Conservation (phyloP, 192 early-diverging fungal genomes). For the Mortierella claussenii region DNA sequence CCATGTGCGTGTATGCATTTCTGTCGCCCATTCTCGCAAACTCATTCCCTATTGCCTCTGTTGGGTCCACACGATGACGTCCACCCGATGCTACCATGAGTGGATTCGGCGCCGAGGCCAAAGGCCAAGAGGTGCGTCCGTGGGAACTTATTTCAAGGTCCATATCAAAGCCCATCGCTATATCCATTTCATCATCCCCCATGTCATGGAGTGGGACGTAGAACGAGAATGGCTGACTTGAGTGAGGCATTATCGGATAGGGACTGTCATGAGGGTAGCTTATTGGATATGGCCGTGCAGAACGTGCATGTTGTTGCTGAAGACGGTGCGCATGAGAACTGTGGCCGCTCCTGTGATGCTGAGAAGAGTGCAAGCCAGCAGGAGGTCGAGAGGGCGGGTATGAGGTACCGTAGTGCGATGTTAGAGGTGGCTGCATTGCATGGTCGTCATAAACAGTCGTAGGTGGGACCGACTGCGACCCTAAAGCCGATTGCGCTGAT, state of each 20-base stretch:
- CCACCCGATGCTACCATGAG: not conserved
- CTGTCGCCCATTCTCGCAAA: conserved; percentile 21
- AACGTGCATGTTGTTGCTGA: conserved; percentile 9
- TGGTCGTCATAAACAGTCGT: conserved; percentile 1
- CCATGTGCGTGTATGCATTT: conserved; percentile 18
- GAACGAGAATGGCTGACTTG: conserved; percentile 21
- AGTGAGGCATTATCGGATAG: conserved; percentile 18
- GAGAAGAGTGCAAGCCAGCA: conserved; percentile 3
- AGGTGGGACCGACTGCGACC: not conserved
- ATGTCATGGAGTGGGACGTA: conserved; percentile 35
- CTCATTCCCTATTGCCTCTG: conserved; percentile 30
- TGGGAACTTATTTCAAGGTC: conserved; percentile 25
- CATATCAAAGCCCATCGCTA: conserved; percentile 46
- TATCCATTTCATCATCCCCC: conserved; percentile 38
- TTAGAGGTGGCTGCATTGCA: conserved; percentile 1
- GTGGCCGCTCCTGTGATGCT: conserved; percentile 1
- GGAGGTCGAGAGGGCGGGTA: not conserved
- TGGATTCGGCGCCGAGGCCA: conserved; percentile 11
- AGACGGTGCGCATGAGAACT: conserved; percentile 20
- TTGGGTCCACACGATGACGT: conserved; percentile 34
- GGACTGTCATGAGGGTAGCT: conserved; percentile 9
- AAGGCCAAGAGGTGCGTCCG: conserved; percentile 4
- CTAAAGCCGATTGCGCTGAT: conserved; percentile 10
- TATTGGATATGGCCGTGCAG: conserved; percentile 3
- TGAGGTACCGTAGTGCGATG: not conserved